Percentiles rank a stretch among this genome's conserved stretches.
phyloP scores from a whole-genome alignment of 305 asterid genomes.

The Fraxinus platypoda region DNA sequence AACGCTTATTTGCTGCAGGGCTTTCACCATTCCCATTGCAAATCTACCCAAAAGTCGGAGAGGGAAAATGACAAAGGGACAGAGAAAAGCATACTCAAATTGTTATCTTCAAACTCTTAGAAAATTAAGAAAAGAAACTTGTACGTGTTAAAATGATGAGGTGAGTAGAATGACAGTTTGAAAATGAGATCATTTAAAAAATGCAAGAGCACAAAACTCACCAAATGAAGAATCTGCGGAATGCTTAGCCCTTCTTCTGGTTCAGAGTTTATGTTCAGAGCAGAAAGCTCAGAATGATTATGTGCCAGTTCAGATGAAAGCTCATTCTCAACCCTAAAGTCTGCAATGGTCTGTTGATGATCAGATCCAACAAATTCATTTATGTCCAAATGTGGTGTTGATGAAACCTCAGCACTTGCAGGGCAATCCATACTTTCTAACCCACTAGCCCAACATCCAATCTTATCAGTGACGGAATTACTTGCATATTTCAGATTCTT shows the following conservation, averaged over 20 bases:
- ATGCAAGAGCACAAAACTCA: conserved; percentile 40
- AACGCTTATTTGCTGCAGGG: conserved; percentile 56
- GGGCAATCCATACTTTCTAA: conserved; percentile 33
- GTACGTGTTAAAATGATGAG: background rate
- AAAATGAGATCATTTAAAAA: conserved; percentile 5
- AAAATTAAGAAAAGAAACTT: background rate
- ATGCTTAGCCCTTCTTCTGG: conserved; percentile 79
- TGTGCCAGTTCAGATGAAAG: conserved; percentile 47
- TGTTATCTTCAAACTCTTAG: background rate
- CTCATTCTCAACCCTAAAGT: conserved; percentile 47
- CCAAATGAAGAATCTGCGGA: conserved; percentile 94
- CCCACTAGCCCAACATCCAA: conserved; percentile 43
- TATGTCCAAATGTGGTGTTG: conserved; percentile 48
- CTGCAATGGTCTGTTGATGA: conserved; percentile 43
- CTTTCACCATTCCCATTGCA: conserved; percentile 78
- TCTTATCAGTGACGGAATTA: conserved; percentile 42
- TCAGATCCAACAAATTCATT: conserved; percentile 64
- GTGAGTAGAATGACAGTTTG: background rate
- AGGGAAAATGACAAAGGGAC: conserved; percentile 14
- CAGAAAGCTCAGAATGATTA: conserved; percentile 51
- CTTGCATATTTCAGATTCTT: conserved; percentile 49
- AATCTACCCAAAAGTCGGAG: conserved; percentile 46
- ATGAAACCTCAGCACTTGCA: conserved; percentile 46
- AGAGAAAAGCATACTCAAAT: conserved; percentile 18
- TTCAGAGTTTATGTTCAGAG: conserved; percentile 51